phyloP scores from a whole-genome alignment of 2,329 filamentous ascomycete species.

The Xylaria sp. region DNA sequence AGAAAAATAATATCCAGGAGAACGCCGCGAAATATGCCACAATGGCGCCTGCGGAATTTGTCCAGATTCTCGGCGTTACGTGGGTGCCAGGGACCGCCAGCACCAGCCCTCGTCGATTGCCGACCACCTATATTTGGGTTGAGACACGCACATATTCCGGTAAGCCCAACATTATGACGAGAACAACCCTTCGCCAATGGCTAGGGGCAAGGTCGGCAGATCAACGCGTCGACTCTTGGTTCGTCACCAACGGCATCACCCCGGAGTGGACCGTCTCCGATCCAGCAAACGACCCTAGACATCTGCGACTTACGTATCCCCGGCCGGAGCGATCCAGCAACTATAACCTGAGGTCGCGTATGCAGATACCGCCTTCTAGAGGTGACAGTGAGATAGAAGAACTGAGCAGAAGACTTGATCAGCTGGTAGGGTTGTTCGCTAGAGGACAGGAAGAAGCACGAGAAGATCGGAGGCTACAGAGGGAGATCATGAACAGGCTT shows the following conservation, averaged over 20 bases:
- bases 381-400: no score
- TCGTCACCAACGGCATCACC: background rate
- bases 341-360: conserved; percentile 4
- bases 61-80: conserved; percentile 10
- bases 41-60: background rate
- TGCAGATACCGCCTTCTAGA: no score
- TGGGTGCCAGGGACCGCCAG: conserved; percentile 11
- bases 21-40: conserved; percentile 11
- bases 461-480: background rate
- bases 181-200: conserved; percentile 11
- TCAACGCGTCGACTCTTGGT: background rate
- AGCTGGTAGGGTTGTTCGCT: no score
- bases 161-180: conserved; percentile 9
- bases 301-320: conserved; percentile 13
- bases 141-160: background rate
- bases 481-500: background rate
- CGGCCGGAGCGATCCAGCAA: background rate
- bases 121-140: conserved; percentile 16
- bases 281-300: conserved; percentile 2
- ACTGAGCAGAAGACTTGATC: no score
- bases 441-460: background rate
- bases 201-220: conserved; percentile 1
- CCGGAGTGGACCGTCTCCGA: conserved; percentile 9
- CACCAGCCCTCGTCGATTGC: background rate
- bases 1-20: background rate